A percentile compares a stretch with the other conserved stretches of the same genome.
Evolutionary conservation across 139 green algal genomes (phyloP).

Genomic region (Ulvella scutata): DNA sequence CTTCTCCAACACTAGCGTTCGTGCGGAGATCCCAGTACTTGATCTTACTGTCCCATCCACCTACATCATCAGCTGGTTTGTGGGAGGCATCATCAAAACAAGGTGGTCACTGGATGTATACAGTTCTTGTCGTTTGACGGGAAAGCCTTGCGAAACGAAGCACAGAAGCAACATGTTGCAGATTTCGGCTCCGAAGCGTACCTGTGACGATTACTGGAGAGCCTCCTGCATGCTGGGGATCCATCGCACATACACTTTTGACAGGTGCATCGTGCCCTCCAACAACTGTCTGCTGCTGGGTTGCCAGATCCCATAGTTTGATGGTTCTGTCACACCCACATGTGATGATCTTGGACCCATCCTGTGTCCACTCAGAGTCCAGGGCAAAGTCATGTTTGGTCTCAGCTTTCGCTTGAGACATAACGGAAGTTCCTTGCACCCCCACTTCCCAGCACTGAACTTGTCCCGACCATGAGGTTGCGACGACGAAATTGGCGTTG

Average conservation of each 20-base stretch:
- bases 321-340: neutral
- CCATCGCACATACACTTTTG: neutral
- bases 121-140: no score
- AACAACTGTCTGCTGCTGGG: neutral
- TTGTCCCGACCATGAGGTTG: neutral
- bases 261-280: neutral
- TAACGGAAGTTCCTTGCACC: neutral
- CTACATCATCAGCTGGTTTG: no score
- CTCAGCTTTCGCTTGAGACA: neutral
- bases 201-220: neutral
- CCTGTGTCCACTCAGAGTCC: neutral
- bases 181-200: no score
- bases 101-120: no score
- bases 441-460: neutral
- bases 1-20: neutral
- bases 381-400: neutral
- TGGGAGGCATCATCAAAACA: no score
- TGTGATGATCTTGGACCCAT: neutral
- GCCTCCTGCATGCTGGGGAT: neutral
- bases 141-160: no score
- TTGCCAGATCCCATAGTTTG: neutral
- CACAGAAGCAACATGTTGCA: no score
- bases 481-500: neutral
- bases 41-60: neutral
- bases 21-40: conserved; percentile 2